These are phyloP conservation scores for Mollisia scopiformis DNA, from an alignment of 2,329 filamentous ascomycete species.

Conservation along the genomic window DNA sequence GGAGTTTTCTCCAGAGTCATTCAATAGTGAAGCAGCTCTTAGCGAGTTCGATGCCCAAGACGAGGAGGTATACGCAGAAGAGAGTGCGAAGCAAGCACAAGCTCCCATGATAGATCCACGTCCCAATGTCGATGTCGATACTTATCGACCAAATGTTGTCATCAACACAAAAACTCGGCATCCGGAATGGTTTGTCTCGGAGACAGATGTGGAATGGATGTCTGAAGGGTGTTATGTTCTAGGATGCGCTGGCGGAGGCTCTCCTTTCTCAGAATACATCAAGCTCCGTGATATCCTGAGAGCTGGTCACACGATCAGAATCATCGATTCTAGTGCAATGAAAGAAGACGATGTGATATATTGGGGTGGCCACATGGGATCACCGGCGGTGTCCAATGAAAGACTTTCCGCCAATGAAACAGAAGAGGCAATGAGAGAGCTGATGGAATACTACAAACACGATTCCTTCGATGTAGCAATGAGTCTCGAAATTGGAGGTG, in stretches of 20 bases:
- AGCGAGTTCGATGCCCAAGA: slow-evolving; percentile 24
- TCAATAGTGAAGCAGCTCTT: slow-evolving; percentile 30
- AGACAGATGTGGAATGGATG: slow-evolving; percentile 59
- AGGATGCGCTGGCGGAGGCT: slow-evolving; percentile 61
- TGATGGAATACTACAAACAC: slow-evolving; percentile 39
- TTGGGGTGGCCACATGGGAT: slow-evolving; percentile 60
- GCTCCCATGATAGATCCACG: slow-evolving; percentile 6
- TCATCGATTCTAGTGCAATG: slow-evolving; percentile 54
- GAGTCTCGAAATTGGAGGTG: slow-evolving; percentile 49
- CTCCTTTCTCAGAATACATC: slow-evolving; percentile 55
- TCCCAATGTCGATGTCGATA: slow-evolving; percentile 40
- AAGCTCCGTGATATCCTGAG: slow-evolving; percentile 54
- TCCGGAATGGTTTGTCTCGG: slow-evolving; percentile 56
- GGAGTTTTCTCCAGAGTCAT: slow-evolving; percentile 50
- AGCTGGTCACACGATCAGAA: slow-evolving; percentile 51
- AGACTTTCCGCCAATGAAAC: slow-evolving; percentile 45
- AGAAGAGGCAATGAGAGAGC: slow-evolving; percentile 40
- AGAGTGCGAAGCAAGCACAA: slow-evolving; percentile 18
- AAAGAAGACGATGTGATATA: slow-evolving; percentile 54
- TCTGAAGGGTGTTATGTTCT: slow-evolving; percentile 61
- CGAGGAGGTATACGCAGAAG: slow-evolving; percentile 17
- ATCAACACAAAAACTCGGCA: slow-evolving; percentile 28
- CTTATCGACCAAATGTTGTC: slow-evolving; percentile 51
- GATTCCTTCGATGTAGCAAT: slow-evolving; percentile 36
- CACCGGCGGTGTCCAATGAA: slow-evolving; percentile 64